Conservation (phyloP, 1,284 basidiomycete species). For the Ustilago curta region DNA sequence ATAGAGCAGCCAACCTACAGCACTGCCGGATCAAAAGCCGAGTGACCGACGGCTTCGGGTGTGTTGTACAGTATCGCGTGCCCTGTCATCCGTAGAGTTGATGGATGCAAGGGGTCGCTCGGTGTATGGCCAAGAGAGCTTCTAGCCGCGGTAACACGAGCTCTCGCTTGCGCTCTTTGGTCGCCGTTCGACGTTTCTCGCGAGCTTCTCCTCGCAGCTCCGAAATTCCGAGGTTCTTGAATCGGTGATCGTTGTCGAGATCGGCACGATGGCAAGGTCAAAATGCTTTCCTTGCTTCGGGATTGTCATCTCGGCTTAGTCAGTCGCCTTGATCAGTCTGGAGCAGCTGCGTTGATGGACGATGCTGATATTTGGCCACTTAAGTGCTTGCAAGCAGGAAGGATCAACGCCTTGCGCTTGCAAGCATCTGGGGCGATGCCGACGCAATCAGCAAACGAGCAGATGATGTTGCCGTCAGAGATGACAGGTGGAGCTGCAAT, state of each 20-base stretch:
- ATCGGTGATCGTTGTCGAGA: not conserved
- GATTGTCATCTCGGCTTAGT: too few species aligned
- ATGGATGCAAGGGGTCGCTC: constrained; percentile 17
- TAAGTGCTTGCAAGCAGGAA: too few species aligned
- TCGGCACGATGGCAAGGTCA: too few species aligned
- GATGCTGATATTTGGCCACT: too few species aligned
- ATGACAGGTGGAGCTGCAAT: not conserved
- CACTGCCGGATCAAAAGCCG: not conserved
- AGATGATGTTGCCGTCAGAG: not conserved
- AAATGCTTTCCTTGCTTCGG: too few species aligned
- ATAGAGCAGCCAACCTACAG: too few species aligned
- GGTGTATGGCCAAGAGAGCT: not conserved
- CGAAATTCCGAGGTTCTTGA: not conserved
- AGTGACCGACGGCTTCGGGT: not conserved
- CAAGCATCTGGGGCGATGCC: too few species aligned
- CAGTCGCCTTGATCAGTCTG: too few species aligned
- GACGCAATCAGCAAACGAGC: not conserved
- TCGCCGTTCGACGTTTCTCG: constrained; percentile 12
- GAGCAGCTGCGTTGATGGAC: too few species aligned
- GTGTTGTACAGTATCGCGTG: not conserved
- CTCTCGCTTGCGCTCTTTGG: constrained; percentile 16
- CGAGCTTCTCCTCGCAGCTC: constrained; percentile 8
- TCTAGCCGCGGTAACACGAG: constrained; percentile 19
- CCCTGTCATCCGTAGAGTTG: constrained; percentile 7
- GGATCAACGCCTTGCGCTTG: too few species aligned